These are phyloP conservation scores for Tylopilus rubrobrunneus DNA, from an alignment of 768 basidiomycete species.

Conservation along the genomic window DNA sequence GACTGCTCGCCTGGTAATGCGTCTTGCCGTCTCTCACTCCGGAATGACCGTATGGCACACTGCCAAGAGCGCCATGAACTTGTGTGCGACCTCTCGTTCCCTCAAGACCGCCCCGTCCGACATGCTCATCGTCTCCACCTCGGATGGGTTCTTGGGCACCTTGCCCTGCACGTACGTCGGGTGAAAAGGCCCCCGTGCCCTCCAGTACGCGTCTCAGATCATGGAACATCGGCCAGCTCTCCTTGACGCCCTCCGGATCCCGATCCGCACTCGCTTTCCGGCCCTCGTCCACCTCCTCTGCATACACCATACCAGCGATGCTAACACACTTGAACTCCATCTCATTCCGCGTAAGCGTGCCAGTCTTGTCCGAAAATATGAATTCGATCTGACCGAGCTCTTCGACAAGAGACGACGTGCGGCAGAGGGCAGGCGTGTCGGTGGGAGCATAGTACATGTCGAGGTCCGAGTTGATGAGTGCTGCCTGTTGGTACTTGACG, in stretches of 20 bases:
- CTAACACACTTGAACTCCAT: conserved; percentile 96
- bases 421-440: conserved; percentile 94
- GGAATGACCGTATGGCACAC: conserved; percentile 99
- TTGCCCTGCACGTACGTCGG: neutral
- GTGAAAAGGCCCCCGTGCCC: conserved; percentile 16
- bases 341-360: conserved; percentile 94
- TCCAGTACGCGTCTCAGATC: conserved; percentile 60
- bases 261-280: conserved; percentile 57
- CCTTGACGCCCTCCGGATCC: conserved; percentile 36
- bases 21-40: conserved; percentile 87
- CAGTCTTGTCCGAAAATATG: conserved; percentile 93
- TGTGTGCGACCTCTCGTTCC: conserved; percentile 54
- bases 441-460: conserved; percentile 98
- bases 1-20: conserved; percentile 93
- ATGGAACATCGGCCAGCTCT: conserved; percentile 77
- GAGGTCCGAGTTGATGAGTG: conserved; percentile 93
- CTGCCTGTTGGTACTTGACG: conserved; percentile 97
- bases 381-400: conserved; percentile 98
- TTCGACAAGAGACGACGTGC: conserved; percentile 97
- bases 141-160: conserved; percentile 53
- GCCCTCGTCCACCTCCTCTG: conserved; percentile 86
- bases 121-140: conserved; percentile 28
- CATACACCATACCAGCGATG: conserved; percentile 87
- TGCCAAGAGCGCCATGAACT: conserved; percentile 80
- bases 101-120: neutral